Percentiles rank a stretch among this genome's conserved stretches.
Conservation (phyloP, 495 filamentous ascomycete genomes). For the Opeltia flavorubescens region DNA sequence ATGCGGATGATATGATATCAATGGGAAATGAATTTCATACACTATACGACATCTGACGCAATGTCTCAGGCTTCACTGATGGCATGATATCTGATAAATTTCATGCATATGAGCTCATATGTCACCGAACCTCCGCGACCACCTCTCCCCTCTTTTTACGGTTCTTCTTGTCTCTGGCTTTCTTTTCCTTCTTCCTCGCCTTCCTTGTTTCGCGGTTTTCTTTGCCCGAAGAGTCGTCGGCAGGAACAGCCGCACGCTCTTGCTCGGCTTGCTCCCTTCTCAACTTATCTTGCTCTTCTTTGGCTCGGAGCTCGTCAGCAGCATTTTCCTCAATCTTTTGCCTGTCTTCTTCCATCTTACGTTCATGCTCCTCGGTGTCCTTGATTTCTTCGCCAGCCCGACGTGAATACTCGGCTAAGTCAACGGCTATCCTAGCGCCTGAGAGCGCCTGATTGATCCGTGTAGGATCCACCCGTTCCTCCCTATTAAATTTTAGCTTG, state of each 20-base stretch:
- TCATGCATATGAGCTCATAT: not conserved
- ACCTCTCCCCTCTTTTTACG: slow-evolving; percentile 5
- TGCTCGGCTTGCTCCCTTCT: slow-evolving; percentile 17
- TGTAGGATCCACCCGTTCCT: slow-evolving; percentile 63
- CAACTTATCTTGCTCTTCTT: slow-evolving; percentile 22
- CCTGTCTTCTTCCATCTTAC: slow-evolving; percentile 60
- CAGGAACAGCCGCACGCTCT: slow-evolving; percentile 21
- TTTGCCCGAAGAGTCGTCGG: slow-evolving; percentile 20
- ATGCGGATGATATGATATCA: too few species aligned
- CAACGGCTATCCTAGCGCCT: slow-evolving; percentile 41
- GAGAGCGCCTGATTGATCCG: slow-evolving; percentile 56
- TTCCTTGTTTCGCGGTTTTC: slow-evolving; percentile 21
- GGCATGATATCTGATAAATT: too few species aligned
- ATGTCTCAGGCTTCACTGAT: too few species aligned
- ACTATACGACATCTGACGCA: too few species aligned
- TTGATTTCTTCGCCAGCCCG: slow-evolving; percentile 42
- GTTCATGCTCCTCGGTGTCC: slow-evolving; percentile 39
- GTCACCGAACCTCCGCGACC: not conserved
- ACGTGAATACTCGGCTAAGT: slow-evolving; percentile 52
- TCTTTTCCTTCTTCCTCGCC: slow-evolving; percentile 17
- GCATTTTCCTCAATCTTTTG: slow-evolving; percentile 50
- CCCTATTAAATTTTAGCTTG: slow-evolving; percentile 85
- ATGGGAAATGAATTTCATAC: too few species aligned
- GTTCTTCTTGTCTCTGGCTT: slow-evolving; percentile 17
- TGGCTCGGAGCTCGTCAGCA: slow-evolving; percentile 36